phyloP scores from a whole-genome alignment of 495 filamentous ascomycete species.

The Aspergillus kassunensis region DNA sequence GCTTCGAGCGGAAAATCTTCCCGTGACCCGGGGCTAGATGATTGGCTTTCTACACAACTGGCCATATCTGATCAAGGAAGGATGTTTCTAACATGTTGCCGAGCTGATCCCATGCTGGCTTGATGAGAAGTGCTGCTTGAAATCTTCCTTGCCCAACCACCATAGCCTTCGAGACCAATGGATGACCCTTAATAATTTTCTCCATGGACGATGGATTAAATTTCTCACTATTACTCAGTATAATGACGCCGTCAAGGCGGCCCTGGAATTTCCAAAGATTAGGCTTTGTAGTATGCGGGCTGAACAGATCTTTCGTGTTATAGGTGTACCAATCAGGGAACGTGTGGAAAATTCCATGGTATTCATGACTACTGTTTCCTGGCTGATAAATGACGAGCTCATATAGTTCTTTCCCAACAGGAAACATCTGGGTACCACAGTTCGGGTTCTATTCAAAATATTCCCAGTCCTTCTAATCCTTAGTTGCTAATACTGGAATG shows the following conservation, averaged over 20 bases:
- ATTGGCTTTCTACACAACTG: background rate
- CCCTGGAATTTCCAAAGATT: slow-evolving; percentile 50
- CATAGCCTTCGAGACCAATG: slow-evolving; percentile 29
- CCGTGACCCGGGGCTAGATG: background rate
- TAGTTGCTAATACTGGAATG: no score
- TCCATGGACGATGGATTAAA: slow-evolving; percentile 57
- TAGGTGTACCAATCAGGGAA: slow-evolving; percentile 42
- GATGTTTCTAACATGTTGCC: background rate
- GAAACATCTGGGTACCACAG: no score
- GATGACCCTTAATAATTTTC: slow-evolving; percentile 36
- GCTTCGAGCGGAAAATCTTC: background rate
- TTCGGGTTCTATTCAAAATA: no score
- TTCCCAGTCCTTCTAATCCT: no score
- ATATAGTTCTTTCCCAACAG: no score
- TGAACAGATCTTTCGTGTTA: slow-evolving; percentile 54
- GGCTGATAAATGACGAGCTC: no score
- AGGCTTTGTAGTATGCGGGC: slow-evolving; percentile 43
- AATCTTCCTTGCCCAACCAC: background rate
- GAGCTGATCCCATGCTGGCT: background rate
- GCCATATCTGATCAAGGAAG: background rate
- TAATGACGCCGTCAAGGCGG: slow-evolving; percentile 58
- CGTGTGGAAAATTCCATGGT: slow-evolving; percentile 18
- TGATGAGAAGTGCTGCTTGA: background rate
- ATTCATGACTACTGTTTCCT: no score
- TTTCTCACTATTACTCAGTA: slow-evolving; percentile 63